Conservation (phyloP, 1,284 basidiomycete genomes). For the Mycosarcoma maydis region DNA sequence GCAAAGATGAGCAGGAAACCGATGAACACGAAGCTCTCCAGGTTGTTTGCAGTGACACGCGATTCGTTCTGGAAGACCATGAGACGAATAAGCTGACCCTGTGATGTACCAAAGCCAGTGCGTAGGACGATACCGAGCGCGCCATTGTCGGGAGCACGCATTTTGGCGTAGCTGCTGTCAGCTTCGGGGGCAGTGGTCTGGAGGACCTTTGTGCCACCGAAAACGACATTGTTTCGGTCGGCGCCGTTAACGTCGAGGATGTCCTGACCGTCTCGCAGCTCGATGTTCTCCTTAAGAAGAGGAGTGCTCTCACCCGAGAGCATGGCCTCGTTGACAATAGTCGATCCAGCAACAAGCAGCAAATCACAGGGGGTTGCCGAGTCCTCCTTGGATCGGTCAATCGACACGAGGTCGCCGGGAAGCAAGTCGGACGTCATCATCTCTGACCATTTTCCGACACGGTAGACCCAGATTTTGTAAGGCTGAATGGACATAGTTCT, state of each 20-base stretch:
- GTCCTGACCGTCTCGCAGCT: slow-evolving; percentile 61
- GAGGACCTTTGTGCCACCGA: slow-evolving; percentile 66
- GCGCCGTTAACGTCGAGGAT: slow-evolving; percentile 61
- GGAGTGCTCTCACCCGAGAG: slow-evolving; percentile 66
- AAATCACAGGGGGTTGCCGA: slow-evolving; percentile 64
- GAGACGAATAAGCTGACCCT: slow-evolving; percentile 66
- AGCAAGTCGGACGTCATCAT: slow-evolving; percentile 59
- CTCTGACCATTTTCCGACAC: slow-evolving; percentile 59
- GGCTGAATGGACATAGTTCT: slow-evolving; percentile 67
- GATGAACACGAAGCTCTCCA: slow-evolving; percentile 66
- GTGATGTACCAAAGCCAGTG: slow-evolving; percentile 66
- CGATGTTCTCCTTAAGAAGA: slow-evolving; percentile 65
- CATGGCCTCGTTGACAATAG: slow-evolving; percentile 67
- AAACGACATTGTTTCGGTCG: slow-evolving; percentile 65
- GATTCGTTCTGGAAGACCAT: slow-evolving; percentile 67
- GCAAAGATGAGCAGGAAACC: slow-evolving; percentile 66
- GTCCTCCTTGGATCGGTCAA: slow-evolving; percentile 65
- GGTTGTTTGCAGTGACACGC: slow-evolving; percentile 64
- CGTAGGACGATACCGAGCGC: slow-evolving; percentile 62
- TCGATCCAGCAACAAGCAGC: slow-evolving; percentile 56
- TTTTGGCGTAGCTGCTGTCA: slow-evolving; percentile 39
- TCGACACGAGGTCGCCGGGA: slow-evolving; percentile 64
- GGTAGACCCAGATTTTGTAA: slow-evolving; percentile 61
- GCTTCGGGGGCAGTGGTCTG: slow-evolving; percentile 61
- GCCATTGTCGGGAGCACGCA: slow-evolving; percentile 61